Conservation (phyloP, 176 grass and related monocot species). For the Tuctoria greenei region DNA sequence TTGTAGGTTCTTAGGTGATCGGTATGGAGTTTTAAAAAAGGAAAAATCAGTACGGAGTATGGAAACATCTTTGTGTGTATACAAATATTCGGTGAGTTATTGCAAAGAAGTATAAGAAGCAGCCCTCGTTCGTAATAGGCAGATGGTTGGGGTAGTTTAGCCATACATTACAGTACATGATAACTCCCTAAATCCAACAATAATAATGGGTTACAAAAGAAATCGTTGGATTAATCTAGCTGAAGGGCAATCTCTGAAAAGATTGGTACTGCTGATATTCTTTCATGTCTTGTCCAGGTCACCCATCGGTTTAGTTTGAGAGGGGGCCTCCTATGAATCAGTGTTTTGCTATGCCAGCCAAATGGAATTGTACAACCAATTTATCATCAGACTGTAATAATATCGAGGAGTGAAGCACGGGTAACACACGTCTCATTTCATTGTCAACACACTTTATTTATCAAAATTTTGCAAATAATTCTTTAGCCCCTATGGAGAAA, state of each 20-base stretch:
- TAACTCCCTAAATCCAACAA: background rate
- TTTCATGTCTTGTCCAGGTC: slow-evolving; percentile 18
- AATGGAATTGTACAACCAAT: slow-evolving; percentile 22
- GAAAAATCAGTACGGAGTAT: background rate
- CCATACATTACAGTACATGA: background rate
- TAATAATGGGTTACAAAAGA: background rate
- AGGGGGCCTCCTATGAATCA: background rate
- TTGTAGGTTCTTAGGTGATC: background rate
- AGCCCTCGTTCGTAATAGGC: background rate
- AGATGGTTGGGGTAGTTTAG: background rate
- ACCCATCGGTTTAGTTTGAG: slow-evolving; percentile 19
- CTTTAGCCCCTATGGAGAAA: background rate
- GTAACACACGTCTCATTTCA: background rate
- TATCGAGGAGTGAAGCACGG: background rate
- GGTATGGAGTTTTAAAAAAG: background rate
- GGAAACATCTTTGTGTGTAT: background rate
- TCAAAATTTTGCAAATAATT: background rate
- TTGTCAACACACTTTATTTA: background rate
- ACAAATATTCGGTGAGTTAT: background rate
- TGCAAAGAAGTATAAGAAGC: background rate
- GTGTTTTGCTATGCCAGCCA: slow-evolving; percentile 8
- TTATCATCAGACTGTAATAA: background rate
- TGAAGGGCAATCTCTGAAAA: slow-evolving; percentile 28
- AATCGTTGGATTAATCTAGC: slow-evolving; percentile 15
- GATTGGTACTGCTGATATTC: slow-evolving; percentile 21